These are phyloP conservation scores for Penstemon davidsonii DNA, from an alignment of 257 asterid genomes.

Conservation along the genomic window DNA sequence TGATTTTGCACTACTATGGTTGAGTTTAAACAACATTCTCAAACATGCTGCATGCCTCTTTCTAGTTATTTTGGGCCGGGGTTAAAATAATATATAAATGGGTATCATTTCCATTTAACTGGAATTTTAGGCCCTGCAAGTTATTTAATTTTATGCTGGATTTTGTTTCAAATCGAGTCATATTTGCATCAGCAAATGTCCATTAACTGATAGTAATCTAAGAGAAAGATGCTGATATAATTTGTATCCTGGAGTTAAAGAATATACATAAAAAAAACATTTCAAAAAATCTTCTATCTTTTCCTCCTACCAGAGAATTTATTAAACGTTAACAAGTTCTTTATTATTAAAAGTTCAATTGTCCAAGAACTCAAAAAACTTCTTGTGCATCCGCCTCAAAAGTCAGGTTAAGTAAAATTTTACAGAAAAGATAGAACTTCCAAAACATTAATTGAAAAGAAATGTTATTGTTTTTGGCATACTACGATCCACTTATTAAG, in stretches of 20 bases:
- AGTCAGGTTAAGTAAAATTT: not conserved
- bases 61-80: not conserved
- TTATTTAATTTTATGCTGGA: not conserved
- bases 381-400: slow-evolving; percentile 2
- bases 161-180: not conserved
- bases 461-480: not conserved
- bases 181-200: not conserved
- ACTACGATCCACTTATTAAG: not conserved
- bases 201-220: not conserved
- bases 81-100: not conserved
- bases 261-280: not conserved
- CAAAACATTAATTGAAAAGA: too few species aligned
- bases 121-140: slow-evolving; percentile 9
- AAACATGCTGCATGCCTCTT: not conserved
- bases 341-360: not conserved
- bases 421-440: not conserved
- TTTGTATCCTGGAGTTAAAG: not conserved
- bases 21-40: not conserved
- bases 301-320: not conserved
- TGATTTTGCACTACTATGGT: not conserved
- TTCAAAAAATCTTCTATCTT: not conserved
- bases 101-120: not conserved
- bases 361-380: not conserved
- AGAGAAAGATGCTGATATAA: not conserved
- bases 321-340: slow-evolving; percentile 6